phyloP scores from a whole-genome alignment of 306 rosid species.

The Hylodesmum podocarpum region DNA sequence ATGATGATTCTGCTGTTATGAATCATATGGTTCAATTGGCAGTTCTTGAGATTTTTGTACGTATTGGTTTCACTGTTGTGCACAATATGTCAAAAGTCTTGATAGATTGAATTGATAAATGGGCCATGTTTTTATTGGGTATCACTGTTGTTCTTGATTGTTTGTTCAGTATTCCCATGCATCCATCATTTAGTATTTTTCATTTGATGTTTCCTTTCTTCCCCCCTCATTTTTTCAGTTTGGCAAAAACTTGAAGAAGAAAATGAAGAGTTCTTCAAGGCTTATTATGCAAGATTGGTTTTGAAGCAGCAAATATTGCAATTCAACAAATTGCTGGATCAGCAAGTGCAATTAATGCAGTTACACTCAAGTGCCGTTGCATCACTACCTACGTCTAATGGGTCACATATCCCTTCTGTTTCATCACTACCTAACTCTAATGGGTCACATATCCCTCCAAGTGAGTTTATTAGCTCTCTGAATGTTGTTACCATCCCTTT shows the following conservation, averaged over 20 bases:
- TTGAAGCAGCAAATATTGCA: constrained; percentile 84
- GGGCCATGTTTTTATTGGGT: neutral
- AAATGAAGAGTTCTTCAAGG: constrained; percentile 83
- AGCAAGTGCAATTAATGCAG: constrained; percentile 68
- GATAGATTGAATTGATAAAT: neutral
- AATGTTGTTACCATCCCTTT: neutral
- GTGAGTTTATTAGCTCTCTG: constrained; percentile 43
- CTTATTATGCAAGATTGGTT: constrained; percentile 79
- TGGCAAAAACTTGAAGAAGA: constrained; percentile 97
- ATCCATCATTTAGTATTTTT: neutral
- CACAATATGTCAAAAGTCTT: neutral
- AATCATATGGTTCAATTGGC: neutral
- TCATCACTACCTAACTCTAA: constrained; percentile 51
- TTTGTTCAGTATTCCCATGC: neutral
- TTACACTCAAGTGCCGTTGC: constrained; percentile 56
- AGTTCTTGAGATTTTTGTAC: neutral
- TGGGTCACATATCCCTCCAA: constrained; percentile 65
- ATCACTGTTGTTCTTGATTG: neutral
- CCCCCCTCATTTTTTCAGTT: constrained; percentile 52
- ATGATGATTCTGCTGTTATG: neutral
- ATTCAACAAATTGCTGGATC: constrained; percentile 81
- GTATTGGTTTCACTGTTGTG: too few relatives aligned
- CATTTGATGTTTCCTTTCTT: constrained; percentile 1
- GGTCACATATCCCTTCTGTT: constrained; percentile 48
- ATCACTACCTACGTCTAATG: constrained; percentile 65